Evolutionary conservation across 2,329 filamentous ascomycete genomes (phyloP).

Genomic region (Malbranchea cinnamomea): DNA sequence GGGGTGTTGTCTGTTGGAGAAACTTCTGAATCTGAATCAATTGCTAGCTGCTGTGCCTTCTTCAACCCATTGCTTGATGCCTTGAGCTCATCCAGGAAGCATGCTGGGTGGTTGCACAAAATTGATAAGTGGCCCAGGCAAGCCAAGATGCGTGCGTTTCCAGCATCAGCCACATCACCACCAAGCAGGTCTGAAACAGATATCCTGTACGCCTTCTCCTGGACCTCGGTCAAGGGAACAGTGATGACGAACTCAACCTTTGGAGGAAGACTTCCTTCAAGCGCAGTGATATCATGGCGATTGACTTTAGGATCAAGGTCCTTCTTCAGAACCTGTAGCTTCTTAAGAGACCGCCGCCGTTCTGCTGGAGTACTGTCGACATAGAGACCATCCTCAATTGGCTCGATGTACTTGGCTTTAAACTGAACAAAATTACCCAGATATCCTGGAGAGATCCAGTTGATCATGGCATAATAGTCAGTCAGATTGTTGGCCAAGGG

Average conservation of each 20-base stretch:
- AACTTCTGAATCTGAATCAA: constrained; percentile 8
- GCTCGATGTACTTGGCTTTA: constrained; percentile 49
- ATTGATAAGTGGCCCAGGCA: constrained; percentile 39
- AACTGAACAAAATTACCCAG: constrained; percentile 58
- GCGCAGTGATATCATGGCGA: constrained; percentile 52
- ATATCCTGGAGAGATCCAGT: constrained; percentile 72
- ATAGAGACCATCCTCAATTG: constrained; percentile 59
- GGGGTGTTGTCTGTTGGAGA: constrained; percentile 6
- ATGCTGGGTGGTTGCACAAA: constrained; percentile 43
- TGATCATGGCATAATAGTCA: constrained; percentile 77
- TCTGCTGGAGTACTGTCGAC: constrained; percentile 44
- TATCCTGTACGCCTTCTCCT: constrained; percentile 46
- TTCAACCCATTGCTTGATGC: constrained; percentile 14
- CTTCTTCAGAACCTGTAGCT: constrained; percentile 54
- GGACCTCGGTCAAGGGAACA: constrained; percentile 52
- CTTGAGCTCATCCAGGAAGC: constrained; percentile 37
- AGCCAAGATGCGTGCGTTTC: constrained; percentile 35
- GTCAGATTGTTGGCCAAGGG: constrained; percentile 70
- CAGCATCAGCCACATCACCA: constrained; percentile 21
- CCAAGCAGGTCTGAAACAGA: constrained; percentile 32
- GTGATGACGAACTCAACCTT: constrained; percentile 75
- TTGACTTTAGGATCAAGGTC: constrained; percentile 66
- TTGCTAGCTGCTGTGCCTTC: constrained; percentile 3
- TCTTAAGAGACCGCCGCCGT: constrained; percentile 46
- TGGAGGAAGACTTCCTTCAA: constrained; percentile 51